A percentile compares a stretch with the other conserved stretches of the same genome.
Conservation (phyloP, 2,329 filamentous ascomycete genomes). For the Apiospora arundinis region DNA sequence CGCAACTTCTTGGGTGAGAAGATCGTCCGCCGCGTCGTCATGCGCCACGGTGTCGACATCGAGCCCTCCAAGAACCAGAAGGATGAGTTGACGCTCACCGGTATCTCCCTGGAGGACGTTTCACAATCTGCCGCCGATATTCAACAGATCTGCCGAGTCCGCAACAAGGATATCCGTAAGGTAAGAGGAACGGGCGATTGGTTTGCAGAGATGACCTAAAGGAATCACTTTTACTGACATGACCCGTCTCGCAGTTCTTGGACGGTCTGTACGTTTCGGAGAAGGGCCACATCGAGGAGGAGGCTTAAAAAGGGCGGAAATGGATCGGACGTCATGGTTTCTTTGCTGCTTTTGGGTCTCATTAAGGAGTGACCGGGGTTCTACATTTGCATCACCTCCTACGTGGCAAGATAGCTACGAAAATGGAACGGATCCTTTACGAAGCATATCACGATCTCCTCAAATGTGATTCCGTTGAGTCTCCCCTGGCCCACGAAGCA, state of each 20-base stretch:
- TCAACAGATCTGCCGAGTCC: slow-evolving; percentile 98
- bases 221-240: slow-evolving; percentile 11
- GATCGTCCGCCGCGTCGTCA: slow-evolving; percentile 90
- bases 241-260: slow-evolving; percentile 74
- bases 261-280: slow-evolving; percentile 99
- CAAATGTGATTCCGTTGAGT: slow-evolving; percentile 20
- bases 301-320: slow-evolving; percentile 48
- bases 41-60: slow-evolving; percentile 90
- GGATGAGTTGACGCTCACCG: slow-evolving; percentile 92
- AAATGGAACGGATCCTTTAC: slow-evolving; percentile 41
- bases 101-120: slow-evolving; percentile 96
- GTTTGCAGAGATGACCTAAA: neutral
- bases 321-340: slow-evolving; percentile 52
- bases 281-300: slow-evolving; percentile 91
- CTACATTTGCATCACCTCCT: slow-evolving; percentile 63
- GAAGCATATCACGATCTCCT: slow-evolving; percentile 23
- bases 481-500: slow-evolving; percentile 10
- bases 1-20: slow-evolving; percentile 99
- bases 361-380: slow-evolving; percentile 66
- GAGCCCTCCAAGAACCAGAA: slow-evolving; percentile 91
- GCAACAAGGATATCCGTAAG: slow-evolving; percentile 99
- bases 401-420: slow-evolving; percentile 53
- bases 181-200: slow-evolving; percentile 51
- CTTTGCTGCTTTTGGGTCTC: slow-evolving; percentile 66
- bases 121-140: slow-evolving; percentile 99